Evolutionary conservation across 169 alveolate species (phyloP), one percentile per base, ranked within the genome.

Genomic region (Cryptosporidium tyzzeri): DNA sequence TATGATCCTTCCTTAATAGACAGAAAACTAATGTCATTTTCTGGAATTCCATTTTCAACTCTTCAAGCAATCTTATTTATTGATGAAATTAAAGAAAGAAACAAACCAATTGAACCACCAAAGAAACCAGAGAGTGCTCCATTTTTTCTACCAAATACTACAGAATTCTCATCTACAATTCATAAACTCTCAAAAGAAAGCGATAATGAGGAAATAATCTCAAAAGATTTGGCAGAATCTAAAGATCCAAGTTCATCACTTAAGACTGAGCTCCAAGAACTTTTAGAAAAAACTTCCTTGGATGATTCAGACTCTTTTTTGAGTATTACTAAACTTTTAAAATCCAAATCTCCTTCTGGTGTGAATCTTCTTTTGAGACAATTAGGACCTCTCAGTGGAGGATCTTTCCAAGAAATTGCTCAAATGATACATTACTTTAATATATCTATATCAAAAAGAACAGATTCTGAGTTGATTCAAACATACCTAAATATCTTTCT

Each of bases 81-180:
- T 23, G 97, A 95, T 45, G 91, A 93, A 59, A 93, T 95, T 9
- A 95, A 94, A 75, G 97, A 95, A 80, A 93, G 97, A 91, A 95
- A 94, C 67, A 94, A 93, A 51, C 97, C 97, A 10, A 74, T 94
- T 18, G 86, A 93, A 31, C 93, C 96, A 62, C 93, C 93, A 29
- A 93, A 93, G 68, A 94, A 94, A 70, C 93, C 93, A 23, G 96
- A 94, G 71, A 93, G 93, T 73, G 96, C 94, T 26, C 97, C 97
- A 9, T 95, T 95, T 74, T 95, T 95, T 93, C 85, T 95, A 21
- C 94, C 94, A 29, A 92, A 65, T 31, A 80, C 75, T 3, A 91
- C 85, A 5, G 89, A 80, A 10, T 62, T 65, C 53, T 41, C 73
- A 39, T 48, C 51, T 9, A 51, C 59, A 7, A 41, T 21, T 18